A percentile compares a stretch with the other conserved stretches of the same genome.
These are phyloP conservation scores for Hypoxylon sp. DNA, from an alignment of 2,329 filamentous ascomycete genomes.

Conservation along the genomic window DNA sequence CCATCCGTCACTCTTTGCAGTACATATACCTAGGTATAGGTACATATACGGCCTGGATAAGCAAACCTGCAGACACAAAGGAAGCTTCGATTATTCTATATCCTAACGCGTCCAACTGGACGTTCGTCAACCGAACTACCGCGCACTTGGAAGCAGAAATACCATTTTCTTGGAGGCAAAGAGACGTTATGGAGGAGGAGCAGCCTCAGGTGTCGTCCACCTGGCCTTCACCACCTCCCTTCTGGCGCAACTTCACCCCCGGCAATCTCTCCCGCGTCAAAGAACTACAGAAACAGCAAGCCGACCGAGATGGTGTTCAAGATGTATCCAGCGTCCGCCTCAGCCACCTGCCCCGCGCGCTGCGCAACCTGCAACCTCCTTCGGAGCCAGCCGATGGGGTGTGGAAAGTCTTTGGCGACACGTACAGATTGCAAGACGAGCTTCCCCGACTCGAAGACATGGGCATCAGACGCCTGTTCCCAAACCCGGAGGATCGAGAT, in stretches of 20 bases:
- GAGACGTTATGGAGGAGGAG: constrained; percentile 43
- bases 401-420: constrained; percentile 51
- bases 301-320: constrained; percentile 43
- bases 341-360: constrained; percentile 69
- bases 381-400: constrained; percentile 73
- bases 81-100: too few relatives aligned
- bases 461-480: constrained; percentile 67
- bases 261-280: constrained; percentile 70
- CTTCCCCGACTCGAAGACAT: constrained; percentile 73
- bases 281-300: constrained; percentile 52
- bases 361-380: constrained; percentile 83
- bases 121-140: too few relatives aligned
- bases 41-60: too few relatives aligned
- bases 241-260: constrained; percentile 87
- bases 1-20: too few relatives aligned
- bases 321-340: constrained; percentile 48
- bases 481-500: constrained; percentile 53
- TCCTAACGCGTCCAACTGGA: too few relatives aligned
- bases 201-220: constrained; percentile 62
- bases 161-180: too few relatives aligned
- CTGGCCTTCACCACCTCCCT: constrained; percentile 87
- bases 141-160: too few relatives aligned
- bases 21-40: too few relatives aligned
- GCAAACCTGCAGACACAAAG: too few relatives aligned
- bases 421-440: constrained; percentile 29